Evolutionary conservation across 2,329 filamentous ascomycete genomes (phyloP).

Genomic region (Podosphaera aphanis): DNA sequence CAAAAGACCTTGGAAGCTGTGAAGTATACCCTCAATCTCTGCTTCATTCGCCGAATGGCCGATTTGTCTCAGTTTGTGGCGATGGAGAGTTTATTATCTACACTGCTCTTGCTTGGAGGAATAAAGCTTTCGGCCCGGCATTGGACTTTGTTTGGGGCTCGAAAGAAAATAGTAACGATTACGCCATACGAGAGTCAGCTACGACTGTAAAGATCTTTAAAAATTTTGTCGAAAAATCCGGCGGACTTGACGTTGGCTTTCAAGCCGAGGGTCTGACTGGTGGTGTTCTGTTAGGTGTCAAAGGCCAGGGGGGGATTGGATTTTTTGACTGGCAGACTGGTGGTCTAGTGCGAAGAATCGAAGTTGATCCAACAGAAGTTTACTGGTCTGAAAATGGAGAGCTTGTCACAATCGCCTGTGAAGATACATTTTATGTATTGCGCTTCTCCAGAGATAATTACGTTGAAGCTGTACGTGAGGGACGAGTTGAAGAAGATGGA

Average conservation of each 20-base stretch:
- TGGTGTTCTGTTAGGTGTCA: slow-evolving; percentile 77
- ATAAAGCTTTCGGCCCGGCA: slow-evolving; percentile 90
- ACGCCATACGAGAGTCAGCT: slow-evolving; percentile 81
- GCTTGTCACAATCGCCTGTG: slow-evolving; percentile 74
- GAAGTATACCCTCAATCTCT: slow-evolving; percentile 93
- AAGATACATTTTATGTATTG: slow-evolving; percentile 86
- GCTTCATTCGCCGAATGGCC: slow-evolving; percentile 83
- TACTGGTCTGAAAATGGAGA: slow-evolving; percentile 98
- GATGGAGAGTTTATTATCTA: slow-evolving; percentile 99
- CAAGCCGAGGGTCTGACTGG: slow-evolving; percentile 78
- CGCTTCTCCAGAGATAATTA: slow-evolving; percentile 81
- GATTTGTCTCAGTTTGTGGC: slow-evolving; percentile 71
- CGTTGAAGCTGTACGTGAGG: slow-evolving; percentile 57
- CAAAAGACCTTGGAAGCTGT: slow-evolving; percentile 86
- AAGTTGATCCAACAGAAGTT: slow-evolving; percentile 48
- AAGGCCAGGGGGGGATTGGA: slow-evolving; percentile 79
- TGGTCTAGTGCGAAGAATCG: slow-evolving; percentile 72
- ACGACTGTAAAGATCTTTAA: slow-evolving; percentile 95
- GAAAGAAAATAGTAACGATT: slow-evolving; percentile 96
- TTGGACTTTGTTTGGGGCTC: slow-evolving; percentile 93
- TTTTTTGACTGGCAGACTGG: slow-evolving; percentile 94
- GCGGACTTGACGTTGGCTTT: slow-evolving; percentile 82
- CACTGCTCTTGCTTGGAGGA: slow-evolving; percentile 84
- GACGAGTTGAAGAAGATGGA: slow-evolving; percentile 60
- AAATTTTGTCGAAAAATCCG: slow-evolving; percentile 83